These are phyloP conservation scores for Penicillium diatomitis DNA, from an alignment of 495 filamentous ascomycete genomes.

Conservation along the genomic window DNA sequence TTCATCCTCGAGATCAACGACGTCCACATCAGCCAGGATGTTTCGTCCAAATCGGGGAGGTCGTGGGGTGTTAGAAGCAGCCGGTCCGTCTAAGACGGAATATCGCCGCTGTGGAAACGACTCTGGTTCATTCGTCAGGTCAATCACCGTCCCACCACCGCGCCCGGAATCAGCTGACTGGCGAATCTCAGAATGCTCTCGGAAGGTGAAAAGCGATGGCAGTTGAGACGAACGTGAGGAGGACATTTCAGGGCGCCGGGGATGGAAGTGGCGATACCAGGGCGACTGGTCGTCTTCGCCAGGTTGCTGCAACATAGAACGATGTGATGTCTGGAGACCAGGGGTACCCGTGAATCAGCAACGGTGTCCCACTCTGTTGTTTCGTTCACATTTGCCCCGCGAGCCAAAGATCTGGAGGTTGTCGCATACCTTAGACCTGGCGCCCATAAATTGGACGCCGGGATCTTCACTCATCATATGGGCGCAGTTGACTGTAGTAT, in stretches of 20 bases:
- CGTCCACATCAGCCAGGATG: slow-evolving; percentile 23
- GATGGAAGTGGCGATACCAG: slow-evolving; percentile 18
- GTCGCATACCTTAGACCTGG: slow-evolving; percentile 33
- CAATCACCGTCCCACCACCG: slow-evolving; percentile 38
- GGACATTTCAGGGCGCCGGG: slow-evolving; percentile 9
- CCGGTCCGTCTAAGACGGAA: too few relatives aligned
- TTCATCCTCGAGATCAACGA: slow-evolving; percentile 31
- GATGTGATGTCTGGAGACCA: slow-evolving; percentile 26
- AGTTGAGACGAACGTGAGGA: slow-evolving; percentile 6
- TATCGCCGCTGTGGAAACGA: slow-evolving; percentile 16
- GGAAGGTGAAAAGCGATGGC: slow-evolving; percentile 28
- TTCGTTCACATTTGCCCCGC: slow-evolving; percentile 18
- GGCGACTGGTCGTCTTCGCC: slow-evolving; percentile 10
- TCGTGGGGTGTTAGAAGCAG: slow-evolving; percentile 7
- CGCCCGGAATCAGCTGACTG: slow-evolving; percentile 28
- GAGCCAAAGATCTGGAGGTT: not conserved
- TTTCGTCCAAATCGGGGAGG: slow-evolving; percentile 27
- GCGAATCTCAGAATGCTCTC: slow-evolving; percentile 43
- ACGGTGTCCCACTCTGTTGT: not conserved
- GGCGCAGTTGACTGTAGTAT: not conserved
- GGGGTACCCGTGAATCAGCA: slow-evolving; percentile 3
- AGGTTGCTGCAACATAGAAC: slow-evolving; percentile 28
- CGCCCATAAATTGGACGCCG: slow-evolving; percentile 30
- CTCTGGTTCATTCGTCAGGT: slow-evolving; percentile 45
- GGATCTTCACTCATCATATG: slow-evolving; percentile 30